Percentiles rank a stretch among this genome's conserved stretches.
Evolutionary conservation across 208 protist species (phyloP).

Genomic region (Leishmania martiniquensis): DNA sequence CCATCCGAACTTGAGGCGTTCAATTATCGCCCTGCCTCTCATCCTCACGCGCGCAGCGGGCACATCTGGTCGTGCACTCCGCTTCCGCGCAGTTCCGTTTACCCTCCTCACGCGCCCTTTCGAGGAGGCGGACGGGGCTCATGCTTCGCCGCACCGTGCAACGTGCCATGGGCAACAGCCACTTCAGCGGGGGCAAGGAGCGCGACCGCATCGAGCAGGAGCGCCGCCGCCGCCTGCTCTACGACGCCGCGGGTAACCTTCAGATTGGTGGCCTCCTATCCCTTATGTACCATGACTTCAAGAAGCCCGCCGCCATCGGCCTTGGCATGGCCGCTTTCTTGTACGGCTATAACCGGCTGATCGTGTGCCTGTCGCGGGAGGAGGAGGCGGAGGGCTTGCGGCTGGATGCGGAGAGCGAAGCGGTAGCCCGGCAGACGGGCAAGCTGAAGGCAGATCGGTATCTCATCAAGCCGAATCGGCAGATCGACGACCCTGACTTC

Average conservation of each 20-base stretch:
- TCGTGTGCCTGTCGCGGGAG: constrained; percentile 46
- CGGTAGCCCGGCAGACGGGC: constrained; percentile 45
- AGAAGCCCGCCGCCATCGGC: constrained; percentile 37
- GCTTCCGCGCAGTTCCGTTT: no score
- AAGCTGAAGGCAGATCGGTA: constrained; percentile 72
- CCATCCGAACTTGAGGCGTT: no score
- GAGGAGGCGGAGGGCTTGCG: constrained; percentile 35
- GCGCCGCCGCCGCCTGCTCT: constrained; percentile 58
- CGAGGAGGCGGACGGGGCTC: background rate
- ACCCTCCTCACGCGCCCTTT: background rate
- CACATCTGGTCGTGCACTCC: no score
- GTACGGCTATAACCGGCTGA: constrained; percentile 56
- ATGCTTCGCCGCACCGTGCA: constrained; percentile 57
- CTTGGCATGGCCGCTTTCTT: constrained; percentile 32
- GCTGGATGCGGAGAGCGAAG: constrained; percentile 55
- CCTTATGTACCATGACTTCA: constrained; percentile 71
- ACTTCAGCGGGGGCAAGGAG: constrained; percentile 60
- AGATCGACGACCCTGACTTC: constrained; percentile 84
- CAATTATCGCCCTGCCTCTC: no score
- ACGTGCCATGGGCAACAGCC: constrained; percentile 36
- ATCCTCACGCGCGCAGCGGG: no score
- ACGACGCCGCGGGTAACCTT: constrained; percentile 64
- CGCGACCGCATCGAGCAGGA: constrained; percentile 59
- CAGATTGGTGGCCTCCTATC: constrained; percentile 42
- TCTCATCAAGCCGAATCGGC: constrained; percentile 67